phyloP scores from a whole-genome alignment of 2,329 filamentous ascomycete genomes.

The Samsoniella hepiali region DNA sequence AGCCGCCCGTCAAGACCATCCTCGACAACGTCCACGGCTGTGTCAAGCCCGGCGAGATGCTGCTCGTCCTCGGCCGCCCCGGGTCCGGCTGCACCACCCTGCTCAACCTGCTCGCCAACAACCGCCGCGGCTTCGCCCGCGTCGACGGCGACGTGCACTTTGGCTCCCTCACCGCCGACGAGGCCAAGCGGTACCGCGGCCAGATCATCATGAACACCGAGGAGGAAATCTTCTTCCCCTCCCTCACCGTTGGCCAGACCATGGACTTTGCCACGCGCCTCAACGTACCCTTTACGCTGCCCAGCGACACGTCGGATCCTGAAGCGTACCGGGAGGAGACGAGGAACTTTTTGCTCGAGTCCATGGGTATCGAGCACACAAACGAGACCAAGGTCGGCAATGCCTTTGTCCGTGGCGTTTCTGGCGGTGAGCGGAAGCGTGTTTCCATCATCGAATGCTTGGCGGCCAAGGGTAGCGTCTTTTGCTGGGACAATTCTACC shows the following conservation, averaged over 20 bases:
- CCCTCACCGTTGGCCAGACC: slow-evolving; percentile 68
- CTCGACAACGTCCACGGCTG: slow-evolving; percentile 64
- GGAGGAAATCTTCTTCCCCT: slow-evolving; percentile 63
- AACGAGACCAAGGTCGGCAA: slow-evolving; percentile 65
- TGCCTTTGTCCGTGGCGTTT: slow-evolving; percentile 63
- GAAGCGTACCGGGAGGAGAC: slow-evolving; percentile 46
- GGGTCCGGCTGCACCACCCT: slow-evolving; percentile 69
- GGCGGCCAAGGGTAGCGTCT: slow-evolving; percentile 55
- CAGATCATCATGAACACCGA: slow-evolving; percentile 70
- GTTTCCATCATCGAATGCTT: slow-evolving; percentile 66
- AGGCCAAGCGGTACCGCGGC: slow-evolving; percentile 48
- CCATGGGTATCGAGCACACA: slow-evolving; percentile 58
- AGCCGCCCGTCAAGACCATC: slow-evolving; percentile 61
- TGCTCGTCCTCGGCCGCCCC: slow-evolving; percentile 65
- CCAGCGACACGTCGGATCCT: slow-evolving; percentile 38
- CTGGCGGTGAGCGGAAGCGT: slow-evolving; percentile 65
- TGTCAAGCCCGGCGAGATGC: slow-evolving; percentile 70
- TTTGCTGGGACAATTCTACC: slow-evolving; percentile 67
- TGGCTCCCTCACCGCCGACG: slow-evolving; percentile 48
- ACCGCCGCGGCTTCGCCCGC: slow-evolving; percentile 54
- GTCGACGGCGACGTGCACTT: slow-evolving; percentile 59
- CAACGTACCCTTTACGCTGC: slow-evolving; percentile 51
- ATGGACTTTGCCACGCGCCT: slow-evolving; percentile 65
- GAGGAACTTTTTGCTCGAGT: slow-evolving; percentile 54
- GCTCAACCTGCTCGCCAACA: slow-evolving; percentile 66